These are phyloP conservation scores for Phycomyces nitens DNA, from an alignment of 192 early-diverging fungal species.

Conservation along the genomic window DNA sequence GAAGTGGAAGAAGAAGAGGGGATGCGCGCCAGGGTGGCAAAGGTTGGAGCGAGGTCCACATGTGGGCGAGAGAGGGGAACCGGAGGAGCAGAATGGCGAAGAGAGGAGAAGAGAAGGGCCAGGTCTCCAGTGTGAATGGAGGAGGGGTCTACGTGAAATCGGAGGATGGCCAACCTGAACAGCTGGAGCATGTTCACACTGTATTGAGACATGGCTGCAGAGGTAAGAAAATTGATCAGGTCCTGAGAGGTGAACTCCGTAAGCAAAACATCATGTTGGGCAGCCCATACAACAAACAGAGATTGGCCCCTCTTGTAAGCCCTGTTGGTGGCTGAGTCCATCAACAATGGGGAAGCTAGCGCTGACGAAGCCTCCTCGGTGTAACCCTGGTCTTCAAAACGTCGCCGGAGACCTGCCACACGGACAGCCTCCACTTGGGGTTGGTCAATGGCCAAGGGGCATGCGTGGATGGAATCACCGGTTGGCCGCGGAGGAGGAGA, in stretches of 20 bases:
- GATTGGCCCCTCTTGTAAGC: neutral
- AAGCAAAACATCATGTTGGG: neutral
- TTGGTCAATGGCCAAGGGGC: neutral
- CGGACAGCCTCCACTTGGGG: neutral
- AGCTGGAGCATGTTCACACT: neutral
- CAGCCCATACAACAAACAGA: neutral
- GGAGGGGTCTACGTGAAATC: neutral
- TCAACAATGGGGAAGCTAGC: neutral
- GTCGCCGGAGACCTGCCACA: neutral
- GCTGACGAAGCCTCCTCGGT: neutral
- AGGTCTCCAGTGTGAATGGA: neutral
- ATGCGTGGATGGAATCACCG: neutral
- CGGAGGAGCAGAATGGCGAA: neutral
- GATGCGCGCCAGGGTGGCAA: neutral
- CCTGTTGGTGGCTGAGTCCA: neutral
- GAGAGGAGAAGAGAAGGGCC: neutral
- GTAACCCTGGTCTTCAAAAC: neutral
- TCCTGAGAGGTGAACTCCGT: neutral
- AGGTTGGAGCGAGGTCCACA: neutral
- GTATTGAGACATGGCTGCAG: neutral
- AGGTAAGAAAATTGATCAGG: conserved; percentile 3
- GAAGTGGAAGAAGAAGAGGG: too few relatives aligned
- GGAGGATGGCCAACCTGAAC: neutral
- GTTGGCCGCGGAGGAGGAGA: neutral
- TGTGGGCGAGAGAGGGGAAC: neutral